Evolutionary conservation across 1,284 basidiomycete genomes (phyloP), one percentile per base, ranked within the genome.

Genomic region (Pascua sp.): DNA sequence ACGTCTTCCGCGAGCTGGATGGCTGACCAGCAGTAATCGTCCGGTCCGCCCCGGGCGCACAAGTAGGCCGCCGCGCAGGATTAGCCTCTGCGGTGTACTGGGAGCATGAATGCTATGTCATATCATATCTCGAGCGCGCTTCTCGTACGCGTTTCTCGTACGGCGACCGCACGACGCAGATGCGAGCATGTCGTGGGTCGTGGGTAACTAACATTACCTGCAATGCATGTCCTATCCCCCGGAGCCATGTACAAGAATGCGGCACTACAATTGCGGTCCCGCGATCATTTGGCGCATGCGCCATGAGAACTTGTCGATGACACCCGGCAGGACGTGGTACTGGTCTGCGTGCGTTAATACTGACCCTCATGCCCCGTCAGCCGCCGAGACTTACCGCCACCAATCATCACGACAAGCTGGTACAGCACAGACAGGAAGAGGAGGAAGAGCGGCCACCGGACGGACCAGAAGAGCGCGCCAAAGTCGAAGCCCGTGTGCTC

Each of bases 381-480:
- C 40, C 11, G 12, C 9, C 5, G 24, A 15, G 11, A 68, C 72
- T 68, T 49, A 75, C 74, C 60, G 15, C 72, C 71, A 16, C 64
- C 60, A 42, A 66, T 40, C 18, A 46, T 50, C 12, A 75, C 58
- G 16, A 65, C 43, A 24, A 70, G 39, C 16, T 71, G 69, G 58
- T 77, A 76, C 16, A 71, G 7, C 3, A 68, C 37, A 1, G 68
- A 70, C 8, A 76, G 47, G 9, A 72, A 16, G 17, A 73, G 59
- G 24, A 63, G 46, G 39, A 73, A 47, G 41, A 77, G 47, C 4
- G 70, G 67, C 51, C 60, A 65, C 54, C 65, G 66, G 57, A 76
- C 56, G 9, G 57, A 47, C 8, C 53, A 43, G 47, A 67, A 54
- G 24, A 70, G 44, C 44, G 72, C 74, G 13, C 56, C 52, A 24